A percentile compares a stretch with the other conserved stretches of the same genome.
Evolutionary conservation across 1,284 basidiomycete genomes (phyloP).

Genomic region (Tilletiaria anomala): DNA sequence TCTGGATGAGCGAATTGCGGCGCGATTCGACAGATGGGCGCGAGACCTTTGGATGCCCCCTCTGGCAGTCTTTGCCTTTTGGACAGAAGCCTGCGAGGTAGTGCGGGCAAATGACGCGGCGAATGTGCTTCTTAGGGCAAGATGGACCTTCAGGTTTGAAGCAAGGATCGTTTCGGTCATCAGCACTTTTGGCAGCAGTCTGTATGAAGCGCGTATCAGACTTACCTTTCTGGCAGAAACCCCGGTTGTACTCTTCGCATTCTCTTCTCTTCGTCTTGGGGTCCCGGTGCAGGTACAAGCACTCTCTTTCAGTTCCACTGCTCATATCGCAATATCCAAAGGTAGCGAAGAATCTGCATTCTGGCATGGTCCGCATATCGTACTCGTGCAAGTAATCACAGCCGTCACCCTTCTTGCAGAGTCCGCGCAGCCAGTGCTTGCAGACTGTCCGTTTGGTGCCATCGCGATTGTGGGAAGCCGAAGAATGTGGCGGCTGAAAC

Average conservation of each 20-base stretch:
- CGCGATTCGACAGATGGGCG: slow-evolving; percentile 27
- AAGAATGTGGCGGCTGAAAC: slow-evolving; percentile 5
- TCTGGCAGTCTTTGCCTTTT: slow-evolving; percentile 72
- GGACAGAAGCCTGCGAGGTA: slow-evolving; percentile 94
- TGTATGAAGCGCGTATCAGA: background rate
- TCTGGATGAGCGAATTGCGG: slow-evolving; percentile 27
- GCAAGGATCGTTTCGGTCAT: slow-evolving; percentile 1
- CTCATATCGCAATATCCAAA: slow-evolving; percentile 79
- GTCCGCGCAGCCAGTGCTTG: slow-evolving; percentile 95
- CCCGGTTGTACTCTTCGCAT: slow-evolving; percentile 87
- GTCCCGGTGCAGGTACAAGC: slow-evolving; percentile 93
- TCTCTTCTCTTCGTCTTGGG: slow-evolving; percentile 62
- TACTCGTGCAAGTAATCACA: slow-evolving; percentile 99
- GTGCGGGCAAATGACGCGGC: slow-evolving; percentile 73
- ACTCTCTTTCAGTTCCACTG: slow-evolving; percentile 47
- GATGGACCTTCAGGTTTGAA: slow-evolving; percentile 49
- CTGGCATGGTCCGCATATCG: slow-evolving; percentile 94
- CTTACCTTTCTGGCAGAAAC: slow-evolving; percentile 56
- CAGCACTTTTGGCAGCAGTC: background rate
- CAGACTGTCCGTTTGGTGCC: slow-evolving; percentile 58
- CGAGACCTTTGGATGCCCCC: slow-evolving; percentile 53
- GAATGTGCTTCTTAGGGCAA: slow-evolving; percentile 84
- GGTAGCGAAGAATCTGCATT: slow-evolving; percentile 97
- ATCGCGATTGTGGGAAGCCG: slow-evolving; percentile 13
- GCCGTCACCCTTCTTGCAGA: slow-evolving; percentile 95